Base-by-base conservation (phyloP, 2,329 filamentous ascomycete species). In the Aspergillus sp. region DNA sequence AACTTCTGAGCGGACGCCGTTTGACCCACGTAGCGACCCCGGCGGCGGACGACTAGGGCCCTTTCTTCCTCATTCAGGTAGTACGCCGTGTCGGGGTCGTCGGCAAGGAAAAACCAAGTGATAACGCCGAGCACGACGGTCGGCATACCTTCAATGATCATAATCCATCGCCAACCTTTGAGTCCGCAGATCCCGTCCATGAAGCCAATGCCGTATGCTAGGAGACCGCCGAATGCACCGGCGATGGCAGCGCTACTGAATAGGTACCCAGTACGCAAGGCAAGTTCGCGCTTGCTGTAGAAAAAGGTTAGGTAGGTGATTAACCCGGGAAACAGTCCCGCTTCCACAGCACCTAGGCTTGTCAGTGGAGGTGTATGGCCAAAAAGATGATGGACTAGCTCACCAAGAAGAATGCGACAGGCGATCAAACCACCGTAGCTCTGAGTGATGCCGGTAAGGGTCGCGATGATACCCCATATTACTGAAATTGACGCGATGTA, bases 271-370 rank as follows among this genome's bases (percentile, higher is more conserved):
- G 91, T 87, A 2, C 90, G 85, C 47, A 91, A 75, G 4, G 88
- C 89, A 1, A 92, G 82, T 73, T 92, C 90, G 29, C 83, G 81
- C 69, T 89, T 89, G 51, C 86, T 89, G 76, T 92, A 92, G 79
- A 91, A 92, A 64, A 91, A 84, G 0, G 89, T 91, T 18, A 92
- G 80, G 65, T 91, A 91, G 5, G 84, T 87, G 64, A 90, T 75
- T n/a, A 78, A 65, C 0, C 89, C 88, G 0, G 89, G 89, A 64
- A 91, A 90, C 0, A 91, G 77, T 0, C 88, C 89, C 0, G 88
- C 88, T 74, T 91, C 89, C 45, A 90, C 81, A 6, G 83, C 79
- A 5, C 90, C 90, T 66, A 47, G 22, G 16, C 24, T 14, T 7
- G 32, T 65, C 6, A 62, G 50, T 11, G 36, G 45, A 18, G 20